phyloP scores from a whole-genome alignment of 805 yeast genomes.

The Candida mattraensis region DNA sequence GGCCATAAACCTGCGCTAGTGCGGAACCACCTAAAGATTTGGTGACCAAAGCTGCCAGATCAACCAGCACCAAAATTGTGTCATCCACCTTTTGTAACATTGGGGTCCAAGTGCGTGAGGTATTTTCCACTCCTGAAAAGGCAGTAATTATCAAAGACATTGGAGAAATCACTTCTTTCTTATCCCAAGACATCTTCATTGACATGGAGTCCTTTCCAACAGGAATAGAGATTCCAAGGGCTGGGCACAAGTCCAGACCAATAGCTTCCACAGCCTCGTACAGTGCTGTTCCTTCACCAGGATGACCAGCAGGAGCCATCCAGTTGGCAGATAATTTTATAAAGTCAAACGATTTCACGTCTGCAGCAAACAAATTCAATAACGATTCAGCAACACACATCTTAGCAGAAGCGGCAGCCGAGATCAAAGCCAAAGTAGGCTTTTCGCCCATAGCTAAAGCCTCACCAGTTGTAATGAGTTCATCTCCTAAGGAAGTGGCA shows the following conservation, averaged over 20 bases:
- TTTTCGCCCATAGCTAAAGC: constrained; percentile 97
- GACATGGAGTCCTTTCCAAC: constrained; percentile 99
- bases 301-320: constrained; percentile 97
- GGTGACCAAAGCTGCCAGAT: constrained; percentile 56
- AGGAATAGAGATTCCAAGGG: constrained; percentile 86
- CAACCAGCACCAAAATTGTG: constrained; percentile 74
- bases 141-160: constrained; percentile 88
- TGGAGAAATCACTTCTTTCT: constrained; percentile 94
- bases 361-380: constrained; percentile 86
- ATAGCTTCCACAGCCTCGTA: constrained; percentile 97
- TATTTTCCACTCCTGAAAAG: constrained; percentile 81
- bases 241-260: constrained; percentile 93
- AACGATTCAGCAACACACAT: constrained; percentile 95
- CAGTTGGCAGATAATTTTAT: constrained; percentile 94
- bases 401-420: constrained; percentile 89
- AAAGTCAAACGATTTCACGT: constrained; percentile 68
- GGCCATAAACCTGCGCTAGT: constrained; percentile 87
- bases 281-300: constrained; percentile 91
- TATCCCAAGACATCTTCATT: constrained; percentile 97
- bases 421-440: constrained; percentile 85
- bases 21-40: constrained; percentile 90
- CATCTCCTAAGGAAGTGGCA: constrained; percentile 80
- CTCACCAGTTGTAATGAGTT: constrained; percentile 80
- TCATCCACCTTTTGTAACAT: constrained; percentile 52
- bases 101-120: constrained; percentile 95